Evolutionary conservation across 345 rosid genomes (phyloP).

Genomic region (Reutealis trisperma): DNA sequence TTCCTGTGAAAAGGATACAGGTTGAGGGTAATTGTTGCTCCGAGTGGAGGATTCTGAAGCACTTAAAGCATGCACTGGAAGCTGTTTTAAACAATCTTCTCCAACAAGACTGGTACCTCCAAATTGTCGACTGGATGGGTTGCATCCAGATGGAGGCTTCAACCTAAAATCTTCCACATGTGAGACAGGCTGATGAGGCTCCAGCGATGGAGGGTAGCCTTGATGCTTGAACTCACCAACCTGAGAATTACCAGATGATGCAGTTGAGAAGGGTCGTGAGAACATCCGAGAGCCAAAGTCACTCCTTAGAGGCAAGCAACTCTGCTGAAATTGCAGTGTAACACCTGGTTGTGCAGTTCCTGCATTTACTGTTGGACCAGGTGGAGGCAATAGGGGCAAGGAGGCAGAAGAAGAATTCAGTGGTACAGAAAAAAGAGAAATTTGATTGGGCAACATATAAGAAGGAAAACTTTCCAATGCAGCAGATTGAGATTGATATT

Average conservation of each 20-base stretch:
- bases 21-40: slow-evolving; percentile 24
- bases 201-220: slow-evolving; percentile 28
- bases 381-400: slow-evolving; percentile 23
- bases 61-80: slow-evolving; percentile 14
- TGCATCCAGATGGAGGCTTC: slow-evolving; percentile 22
- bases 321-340: slow-evolving; percentile 35
- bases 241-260: slow-evolving; percentile 31
- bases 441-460: slow-evolving; percentile 39
- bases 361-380: slow-evolving; percentile 10
- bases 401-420: slow-evolving; percentile 33
- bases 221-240: slow-evolving; percentile 38
- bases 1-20: slow-evolving; percentile 27
- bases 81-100: slow-evolving; percentile 21
- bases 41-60: slow-evolving; percentile 24
- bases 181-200: slow-evolving; percentile 22
- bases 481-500: slow-evolving; percentile 29
- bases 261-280: slow-evolving; percentile 33
- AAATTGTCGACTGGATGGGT: slow-evolving; percentile 25
- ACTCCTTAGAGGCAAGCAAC: slow-evolving; percentile 32
- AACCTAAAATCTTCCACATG: slow-evolving; percentile 27
- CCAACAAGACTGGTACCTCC: slow-evolving; percentile 19
- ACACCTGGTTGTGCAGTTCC: slow-evolving; percentile 21
- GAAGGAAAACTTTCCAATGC: slow-evolving; percentile 36
- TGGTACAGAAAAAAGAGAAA: slow-evolving; percentile 29
- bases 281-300: slow-evolving; percentile 35